Percentiles rank a stretch among this genome's conserved stretches.
Evolutionary conservation across 805 yeast genomes (phyloP).

Genomic region (Myxozyma melibiosi): DNA sequence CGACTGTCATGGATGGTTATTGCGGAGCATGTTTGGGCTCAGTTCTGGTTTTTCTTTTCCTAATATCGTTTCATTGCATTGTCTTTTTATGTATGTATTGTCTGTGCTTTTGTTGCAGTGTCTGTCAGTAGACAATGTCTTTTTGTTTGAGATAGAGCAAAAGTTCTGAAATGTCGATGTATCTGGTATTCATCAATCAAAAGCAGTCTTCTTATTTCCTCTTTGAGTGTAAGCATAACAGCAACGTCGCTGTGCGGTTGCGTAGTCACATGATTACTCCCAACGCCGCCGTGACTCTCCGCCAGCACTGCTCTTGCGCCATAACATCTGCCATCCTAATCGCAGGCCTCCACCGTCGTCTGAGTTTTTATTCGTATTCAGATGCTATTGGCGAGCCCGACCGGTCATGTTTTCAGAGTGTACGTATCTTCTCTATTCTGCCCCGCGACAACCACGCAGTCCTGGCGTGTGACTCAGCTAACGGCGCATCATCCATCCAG

Average conservation of each 20-base stretch:
- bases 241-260: background rate
- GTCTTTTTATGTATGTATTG: background rate
- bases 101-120: background rate
- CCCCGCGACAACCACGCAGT: background rate
- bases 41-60: background rate
- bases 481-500: slow-evolving; percentile 3
- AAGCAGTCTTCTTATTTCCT: too few species aligned
- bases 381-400: background rate
- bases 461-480: background rate
- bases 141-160: slow-evolving; percentile 5
- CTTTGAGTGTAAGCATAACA: background rate
- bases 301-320: background rate
- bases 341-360: background rate
- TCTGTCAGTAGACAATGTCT: background rate
- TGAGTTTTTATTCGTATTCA: background rate
- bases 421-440: background rate
- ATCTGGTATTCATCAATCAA: background rate
- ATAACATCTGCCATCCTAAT: background rate
- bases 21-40: slow-evolving; percentile 5
- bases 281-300: background rate
- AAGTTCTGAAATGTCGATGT: slow-evolving; percentile 2
- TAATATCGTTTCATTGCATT: background rate
- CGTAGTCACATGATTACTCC: background rate
- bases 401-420: slow-evolving; percentile 28
- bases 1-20: background rate